Conservation (phyloP, 495 filamentous ascomycete species). For the Daldinia caldariorum region DNA sequence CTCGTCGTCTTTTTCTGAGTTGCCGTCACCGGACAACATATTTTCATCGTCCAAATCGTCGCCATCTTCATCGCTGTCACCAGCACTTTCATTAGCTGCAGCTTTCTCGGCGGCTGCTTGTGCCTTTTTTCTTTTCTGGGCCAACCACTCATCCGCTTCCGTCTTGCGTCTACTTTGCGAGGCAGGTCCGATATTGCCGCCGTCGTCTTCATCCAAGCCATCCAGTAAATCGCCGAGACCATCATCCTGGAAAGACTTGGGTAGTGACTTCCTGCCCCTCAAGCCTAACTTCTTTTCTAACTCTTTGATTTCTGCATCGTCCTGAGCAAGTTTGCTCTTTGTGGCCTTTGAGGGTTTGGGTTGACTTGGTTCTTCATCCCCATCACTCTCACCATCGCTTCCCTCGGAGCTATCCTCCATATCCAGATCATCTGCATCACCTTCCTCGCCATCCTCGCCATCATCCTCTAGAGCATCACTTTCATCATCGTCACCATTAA, state of each 20-base stretch:
- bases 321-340: constrained; percentile 71
- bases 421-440: constrained; percentile 42
- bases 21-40: constrained; percentile 21
- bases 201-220: constrained; percentile 65
- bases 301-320: constrained; percentile 87
- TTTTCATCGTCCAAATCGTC: constrained; percentile 44
- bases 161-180: constrained; percentile 74
- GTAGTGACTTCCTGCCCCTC: constrained; percentile 77
- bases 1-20: constrained; percentile 32
- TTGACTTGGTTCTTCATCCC: constrained; percentile 44
- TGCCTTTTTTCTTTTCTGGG: constrained; percentile 59
- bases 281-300: constrained; percentile 90
- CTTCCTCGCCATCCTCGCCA: constrained; percentile 35
- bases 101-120: constrained; percentile 35
- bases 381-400: constrained; percentile 37
- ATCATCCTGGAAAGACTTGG: constrained; percentile 83
- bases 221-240: constrained; percentile 82
- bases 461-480: constrained; percentile 42
- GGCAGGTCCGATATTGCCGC: constrained; percentile 60
- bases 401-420: constrained; percentile 41
- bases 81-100: constrained; percentile 33
- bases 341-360: constrained; percentile 65
- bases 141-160: constrained; percentile 63
- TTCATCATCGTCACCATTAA: constrained; percentile 3
- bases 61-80: constrained; percentile 48